Evolutionary conservation across 352 stramenopile genomes (phyloP).

Genomic region (Globisporangium megalacanthum): DNA sequence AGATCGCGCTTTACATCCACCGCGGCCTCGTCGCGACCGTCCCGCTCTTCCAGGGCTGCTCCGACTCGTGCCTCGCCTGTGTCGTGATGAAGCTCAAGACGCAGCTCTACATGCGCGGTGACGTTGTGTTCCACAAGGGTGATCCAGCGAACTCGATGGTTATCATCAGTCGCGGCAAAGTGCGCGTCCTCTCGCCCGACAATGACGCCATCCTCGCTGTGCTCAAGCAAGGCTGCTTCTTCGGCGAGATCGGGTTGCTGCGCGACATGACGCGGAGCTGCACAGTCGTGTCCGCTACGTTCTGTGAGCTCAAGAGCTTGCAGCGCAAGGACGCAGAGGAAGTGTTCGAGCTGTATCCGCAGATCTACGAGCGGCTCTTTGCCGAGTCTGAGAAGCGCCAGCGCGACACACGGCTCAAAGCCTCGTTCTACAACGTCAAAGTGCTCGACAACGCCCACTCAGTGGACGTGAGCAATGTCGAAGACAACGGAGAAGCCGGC

Average conservation of each 20-base stretch:
- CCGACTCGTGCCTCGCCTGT: slow-evolving; percentile 43
- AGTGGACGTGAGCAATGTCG: slow-evolving; percentile 48
- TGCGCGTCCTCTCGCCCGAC: slow-evolving; percentile 54
- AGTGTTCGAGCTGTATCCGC: slow-evolving; percentile 51
- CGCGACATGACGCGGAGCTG: slow-evolving; percentile 53
- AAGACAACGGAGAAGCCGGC: slow-evolving; percentile 20
- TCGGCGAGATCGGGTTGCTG: slow-evolving; percentile 54
- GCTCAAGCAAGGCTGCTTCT: slow-evolving; percentile 59
- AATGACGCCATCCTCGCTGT: slow-evolving; percentile 45
- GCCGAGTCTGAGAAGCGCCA: slow-evolving; percentile 49
- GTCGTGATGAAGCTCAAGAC: slow-evolving; percentile 56
- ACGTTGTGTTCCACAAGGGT: slow-evolving; percentile 58
- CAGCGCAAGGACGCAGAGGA: slow-evolving; percentile 42
- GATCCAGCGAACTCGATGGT: slow-evolving; percentile 55
- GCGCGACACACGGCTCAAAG: slow-evolving; percentile 38
- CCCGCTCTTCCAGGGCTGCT: slow-evolving; percentile 52
- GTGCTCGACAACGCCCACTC: slow-evolving; percentile 65
- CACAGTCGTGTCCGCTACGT: slow-evolving; percentile 47
- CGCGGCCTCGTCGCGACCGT: slow-evolving; percentile 44
- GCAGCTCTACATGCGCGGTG: slow-evolving; percentile 51
- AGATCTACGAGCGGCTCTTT: slow-evolving; percentile 54
- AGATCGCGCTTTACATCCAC: slow-evolving; percentile 64
- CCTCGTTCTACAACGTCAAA: slow-evolving; percentile 47
- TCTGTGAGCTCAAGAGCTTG: slow-evolving; percentile 57
- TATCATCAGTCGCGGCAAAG: slow-evolving; percentile 57